Percentiles rank a stretch among this genome's conserved stretches.
phyloP scores from a whole-genome alignment of 208 protist species.

The Leishmania amazonensis region DNA sequence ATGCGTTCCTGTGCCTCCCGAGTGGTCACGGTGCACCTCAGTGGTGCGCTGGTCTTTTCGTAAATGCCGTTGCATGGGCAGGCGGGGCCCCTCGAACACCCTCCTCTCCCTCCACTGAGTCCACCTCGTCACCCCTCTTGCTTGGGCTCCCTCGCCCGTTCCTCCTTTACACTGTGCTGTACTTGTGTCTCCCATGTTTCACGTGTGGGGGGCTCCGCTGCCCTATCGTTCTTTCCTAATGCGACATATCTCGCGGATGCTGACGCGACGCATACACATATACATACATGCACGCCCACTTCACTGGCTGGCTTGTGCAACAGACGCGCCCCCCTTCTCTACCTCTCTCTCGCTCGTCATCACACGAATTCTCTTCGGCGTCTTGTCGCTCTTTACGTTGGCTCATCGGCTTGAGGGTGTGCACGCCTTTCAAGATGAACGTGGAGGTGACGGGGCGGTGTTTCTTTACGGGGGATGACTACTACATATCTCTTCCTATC shows the following conservation, averaged over 20 bases:
- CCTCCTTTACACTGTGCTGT: neutral
- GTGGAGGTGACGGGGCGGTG: constrained; percentile 25
- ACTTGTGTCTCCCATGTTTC: neutral
- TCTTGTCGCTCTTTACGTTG: neutral
- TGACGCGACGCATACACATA: neutral
- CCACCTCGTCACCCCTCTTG: neutral
- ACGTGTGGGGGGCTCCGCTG: neutral
- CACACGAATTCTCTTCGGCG: neutral
- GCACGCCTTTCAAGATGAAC: constrained; percentile 10
- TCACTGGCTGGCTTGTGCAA: neutral
- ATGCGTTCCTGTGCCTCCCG: neutral
- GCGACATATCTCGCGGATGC: neutral
- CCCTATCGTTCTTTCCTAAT: neutral
- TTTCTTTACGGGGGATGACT: constrained; percentile 20
- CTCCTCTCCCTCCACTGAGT: neutral
- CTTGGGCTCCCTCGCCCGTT: neutral
- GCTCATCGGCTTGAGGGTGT: neutral
- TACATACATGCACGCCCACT: neutral
- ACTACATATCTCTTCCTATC: constrained; percentile 23
- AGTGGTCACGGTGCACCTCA: neutral
- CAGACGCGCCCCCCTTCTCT: neutral
- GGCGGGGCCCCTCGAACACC: neutral
- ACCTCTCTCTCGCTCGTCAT: neutral
- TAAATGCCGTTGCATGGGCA: neutral
- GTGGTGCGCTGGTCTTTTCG: neutral